A percentile compares a stretch with the other conserved stretches of the same genome.
Conservation (phyloP, 1,139 yeast species). For the Scheffersomyces parashehatae region DNA sequence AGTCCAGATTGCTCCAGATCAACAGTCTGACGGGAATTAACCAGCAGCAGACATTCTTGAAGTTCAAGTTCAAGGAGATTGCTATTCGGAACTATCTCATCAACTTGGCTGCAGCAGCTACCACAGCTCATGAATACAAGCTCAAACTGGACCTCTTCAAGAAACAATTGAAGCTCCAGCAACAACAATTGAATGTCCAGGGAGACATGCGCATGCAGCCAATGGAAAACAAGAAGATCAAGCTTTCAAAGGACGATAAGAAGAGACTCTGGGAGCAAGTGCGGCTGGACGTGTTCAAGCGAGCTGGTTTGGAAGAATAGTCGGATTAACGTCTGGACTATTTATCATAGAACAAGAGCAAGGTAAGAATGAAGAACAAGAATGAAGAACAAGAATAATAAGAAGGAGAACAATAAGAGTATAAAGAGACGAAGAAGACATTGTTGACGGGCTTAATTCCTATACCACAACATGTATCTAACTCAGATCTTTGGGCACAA, state of each 20-base stretch:
- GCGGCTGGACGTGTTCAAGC: slow-evolving; percentile 47
- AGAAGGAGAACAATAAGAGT: too few relatives aligned
- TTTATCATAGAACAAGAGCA: too few relatives aligned
- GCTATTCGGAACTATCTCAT: slow-evolving; percentile 52
- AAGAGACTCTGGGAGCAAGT: slow-evolving; percentile 52
- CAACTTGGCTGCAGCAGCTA: slow-evolving; percentile 56
- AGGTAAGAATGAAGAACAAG: too few relatives aligned
- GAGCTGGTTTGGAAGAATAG: slow-evolving; percentile 46
- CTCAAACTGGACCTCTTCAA: slow-evolving; percentile 37
- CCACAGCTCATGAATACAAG: slow-evolving; percentile 54
- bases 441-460: not conserved
- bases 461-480: too few relatives aligned
- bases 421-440: not conserved
- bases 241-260: slow-evolving; percentile 43
- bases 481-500: too few relatives aligned
- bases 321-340: not conserved
- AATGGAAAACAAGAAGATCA: slow-evolving; percentile 27
- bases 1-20: slow-evolving; percentile 46
- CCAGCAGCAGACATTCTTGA: slow-evolving; percentile 30
- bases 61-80: slow-evolving; percentile 44
- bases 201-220: slow-evolving; percentile 12
- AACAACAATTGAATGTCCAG: slow-evolving; percentile 1
- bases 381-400: too few relatives aligned
- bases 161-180: slow-evolving; percentile 18
- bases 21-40: slow-evolving; percentile 24